Base-by-base conservation (phyloP, 805 yeast genomes). In the Saccharomycopsis babjevae region DNA sequence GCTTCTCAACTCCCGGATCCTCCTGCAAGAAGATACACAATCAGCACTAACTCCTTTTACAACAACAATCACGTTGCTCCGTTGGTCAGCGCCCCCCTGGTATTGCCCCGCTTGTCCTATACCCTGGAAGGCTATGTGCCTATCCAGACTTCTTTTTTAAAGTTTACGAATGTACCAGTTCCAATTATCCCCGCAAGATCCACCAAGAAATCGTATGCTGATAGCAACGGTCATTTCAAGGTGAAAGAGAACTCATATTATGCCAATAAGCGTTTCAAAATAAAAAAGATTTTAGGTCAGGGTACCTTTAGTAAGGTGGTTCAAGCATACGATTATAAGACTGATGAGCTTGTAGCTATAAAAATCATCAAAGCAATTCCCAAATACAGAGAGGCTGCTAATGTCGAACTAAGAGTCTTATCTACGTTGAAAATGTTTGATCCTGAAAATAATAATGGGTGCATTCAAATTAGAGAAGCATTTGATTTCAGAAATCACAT, bases 231-330 rank as follows among this genome's bases (percentile, higher is more conserved):
- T 2, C 91, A 88, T 69, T 87, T 85, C 68, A 80, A 85, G 57
- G 83, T 85, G 15, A 79, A 78, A 57, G 72, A 77, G 10, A 83
- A 84, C 62, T 83, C 84, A 36, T 67, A 71, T 1, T 86, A 88
- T 71, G 89, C 96, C n/a, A 84, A 87, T 68, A 77, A 75, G 58
- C 73, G 96, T 55, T 92, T 87, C 71, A 74, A 79, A 20, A 86
- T 92, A 13, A 73, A 81, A 39, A 79, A 83, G 61, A 74, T 90
- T 39, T 75, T 94, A 60, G 97, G 97, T 42, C 96, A 90, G 68
- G 97, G 97, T 15, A 90, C 97, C 0, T 90, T 89, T 75, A 97
- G 97, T 15, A 90, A 88, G 68, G 97, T 91, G 6, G 86, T 88
- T 46, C 84, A 86, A 61, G 94, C 96, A n/a, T 79, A 78, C 66